phyloP scores from a whole-genome alignment of 140 eudicot genomes.

The Bidens hawaiensis region DNA sequence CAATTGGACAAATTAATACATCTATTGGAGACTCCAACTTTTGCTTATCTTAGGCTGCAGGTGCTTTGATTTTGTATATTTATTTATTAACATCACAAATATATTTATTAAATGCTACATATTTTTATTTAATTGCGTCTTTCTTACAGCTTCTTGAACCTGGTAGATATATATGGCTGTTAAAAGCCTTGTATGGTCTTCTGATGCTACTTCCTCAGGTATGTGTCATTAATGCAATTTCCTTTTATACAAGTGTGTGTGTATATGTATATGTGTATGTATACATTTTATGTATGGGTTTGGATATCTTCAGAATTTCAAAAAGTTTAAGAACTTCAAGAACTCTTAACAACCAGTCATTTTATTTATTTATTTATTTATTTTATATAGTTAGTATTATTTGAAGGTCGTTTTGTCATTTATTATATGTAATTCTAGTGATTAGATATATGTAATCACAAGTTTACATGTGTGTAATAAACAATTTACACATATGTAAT shows the following conservation, averaged over 20 bases:
- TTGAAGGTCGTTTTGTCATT: too few relatives aligned
- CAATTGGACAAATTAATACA: slow-evolving; percentile 87
- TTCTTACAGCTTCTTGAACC: slow-evolving; percentile 91
- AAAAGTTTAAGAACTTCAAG: too few relatives aligned
- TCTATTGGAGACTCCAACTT: slow-evolving; percentile 89
- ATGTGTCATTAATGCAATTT: slow-evolving; percentile 12
- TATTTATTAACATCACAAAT: neutral
- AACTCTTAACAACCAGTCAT: too few relatives aligned
- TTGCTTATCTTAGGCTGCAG: slow-evolving; percentile 93
- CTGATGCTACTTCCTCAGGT: slow-evolving; percentile 94
- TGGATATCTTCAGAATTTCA: too few relatives aligned
- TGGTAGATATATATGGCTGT: slow-evolving; percentile 70
- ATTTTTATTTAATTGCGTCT: neutral
- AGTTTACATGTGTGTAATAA: too few relatives aligned
- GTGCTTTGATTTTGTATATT: slow-evolving; percentile 24
- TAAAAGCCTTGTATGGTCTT: slow-evolving; percentile 86
- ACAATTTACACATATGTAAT: too few relatives aligned
- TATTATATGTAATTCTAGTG: too few relatives aligned
- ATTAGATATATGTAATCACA: too few relatives aligned
- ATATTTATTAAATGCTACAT: neutral
- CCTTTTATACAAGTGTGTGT: too few relatives aligned
- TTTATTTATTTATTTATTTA: too few relatives aligned
- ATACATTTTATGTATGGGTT: too few relatives aligned
- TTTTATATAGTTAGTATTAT: too few relatives aligned
- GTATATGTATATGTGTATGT: neutral